A percentile compares a stretch with the other conserved stretches of the same genome.
Conservation (phyloP, 768 basidiomycete genomes). For the Suillus variegatus region DNA sequence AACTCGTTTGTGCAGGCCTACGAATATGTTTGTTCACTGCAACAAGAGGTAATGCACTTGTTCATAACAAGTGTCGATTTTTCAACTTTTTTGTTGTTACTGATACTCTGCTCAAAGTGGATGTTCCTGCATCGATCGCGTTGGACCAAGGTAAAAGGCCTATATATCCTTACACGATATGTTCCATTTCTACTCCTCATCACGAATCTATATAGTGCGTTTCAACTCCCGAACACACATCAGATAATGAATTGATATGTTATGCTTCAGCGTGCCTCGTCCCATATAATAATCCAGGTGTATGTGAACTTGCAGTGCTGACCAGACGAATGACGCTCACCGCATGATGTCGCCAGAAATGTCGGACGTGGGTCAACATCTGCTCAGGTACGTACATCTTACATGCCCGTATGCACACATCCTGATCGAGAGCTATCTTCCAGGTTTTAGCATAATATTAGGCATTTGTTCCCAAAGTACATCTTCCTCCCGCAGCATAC, state of each 20-base stretch:
- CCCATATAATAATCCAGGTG: neutral
- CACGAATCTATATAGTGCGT: slow-evolving; percentile 1
- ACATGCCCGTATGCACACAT: no score
- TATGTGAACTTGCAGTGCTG: neutral
- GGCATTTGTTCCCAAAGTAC: neutral
- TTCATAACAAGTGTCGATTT: neutral
- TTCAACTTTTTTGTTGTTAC: no score
- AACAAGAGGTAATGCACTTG: neutral
- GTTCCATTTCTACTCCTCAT: neutral
- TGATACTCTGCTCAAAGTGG: neutral
- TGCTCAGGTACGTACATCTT: neutral
- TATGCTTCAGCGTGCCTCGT: neutral
- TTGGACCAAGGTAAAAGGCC: neutral
- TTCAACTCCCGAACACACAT: neutral
- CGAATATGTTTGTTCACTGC: neutral
- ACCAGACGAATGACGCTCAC: neutral
- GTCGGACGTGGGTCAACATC: neutral
- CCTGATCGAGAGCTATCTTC: no score
- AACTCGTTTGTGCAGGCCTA: neutral
- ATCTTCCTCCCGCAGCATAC: neutral
- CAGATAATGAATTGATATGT: neutral
- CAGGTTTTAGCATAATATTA: neutral
- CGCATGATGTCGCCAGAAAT: neutral
- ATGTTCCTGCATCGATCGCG: neutral
- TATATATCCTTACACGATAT: neutral